Base-by-base conservation (phyloP, 129 eudicot species). In the Escallonia rubra region DNA sequence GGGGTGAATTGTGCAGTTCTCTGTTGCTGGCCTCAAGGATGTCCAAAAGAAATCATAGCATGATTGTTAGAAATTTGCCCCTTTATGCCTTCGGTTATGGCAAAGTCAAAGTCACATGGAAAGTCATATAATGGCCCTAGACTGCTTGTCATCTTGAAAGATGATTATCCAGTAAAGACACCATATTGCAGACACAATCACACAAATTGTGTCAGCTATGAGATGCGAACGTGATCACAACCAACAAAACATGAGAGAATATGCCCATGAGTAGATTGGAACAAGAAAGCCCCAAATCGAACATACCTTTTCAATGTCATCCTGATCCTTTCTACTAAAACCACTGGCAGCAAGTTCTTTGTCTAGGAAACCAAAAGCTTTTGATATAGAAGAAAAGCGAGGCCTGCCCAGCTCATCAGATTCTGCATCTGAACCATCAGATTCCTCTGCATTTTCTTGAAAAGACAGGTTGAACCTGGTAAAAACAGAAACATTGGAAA, bases 301-400 rank as follows among this genome's bases (percentile, higher is more conserved):
- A 62, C 79, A 40, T 72, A 85, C 97, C 92, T 76, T 83, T 60
- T 91, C 93, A 48, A 90, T 87, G 65, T 82, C 95, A 71, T 72
- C 85, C 75, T 89, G 95, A 50, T 89, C 95, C 77, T 89, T 84
- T 70, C 76, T 82, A 64, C 87, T 86, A 73, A 86, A 93, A 47
- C 98, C 98, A 84, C 98, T 93, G 1, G 98, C 96, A 68, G 86
- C 87, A 72, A 93, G 95, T 78, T 93, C 92, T 82, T 74, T 88
- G 73, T 93, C 98, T 61, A 93, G 82, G 48, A 69, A 76, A 82
- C 83, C 96, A 50, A 76, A 74, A 61, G 64, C 95, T 78, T 80
- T 84, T 55, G 66, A 66, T 63, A 93, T 86, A 15, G 91, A 84
- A 34, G 90, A 80, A 74, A 93, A 93, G 41, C 81, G 77, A 63